phyloP scores from a whole-genome alignment of 352 stramenopile species.

The Pythium scleroteichum region DNA sequence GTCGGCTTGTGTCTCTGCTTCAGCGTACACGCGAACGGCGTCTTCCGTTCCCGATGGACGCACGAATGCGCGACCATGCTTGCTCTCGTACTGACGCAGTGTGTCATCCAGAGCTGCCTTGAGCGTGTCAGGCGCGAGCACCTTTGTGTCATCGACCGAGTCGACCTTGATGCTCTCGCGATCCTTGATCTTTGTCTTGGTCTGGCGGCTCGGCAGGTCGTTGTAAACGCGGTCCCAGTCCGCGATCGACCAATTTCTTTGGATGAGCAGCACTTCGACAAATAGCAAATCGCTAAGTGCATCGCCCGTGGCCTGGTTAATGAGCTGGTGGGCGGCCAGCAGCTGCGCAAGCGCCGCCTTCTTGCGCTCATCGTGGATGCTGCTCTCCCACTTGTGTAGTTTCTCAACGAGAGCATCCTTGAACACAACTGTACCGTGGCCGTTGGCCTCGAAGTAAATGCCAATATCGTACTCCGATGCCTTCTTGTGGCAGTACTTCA shows the following conservation, averaged over 20 bases:
- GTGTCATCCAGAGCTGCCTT: slow-evolving; percentile 49
- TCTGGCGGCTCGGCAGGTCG: slow-evolving; percentile 93
- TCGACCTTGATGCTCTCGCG: slow-evolving; percentile 59
- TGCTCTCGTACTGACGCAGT: slow-evolving; percentile 57
- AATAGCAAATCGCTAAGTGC: slow-evolving; percentile 97
- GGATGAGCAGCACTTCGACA: slow-evolving; percentile 93
- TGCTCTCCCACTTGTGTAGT: slow-evolving; percentile 80
- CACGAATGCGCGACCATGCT: slow-evolving; percentile 89
- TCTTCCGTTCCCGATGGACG: slow-evolving; percentile 98
- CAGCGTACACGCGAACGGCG: slow-evolving; percentile 98
- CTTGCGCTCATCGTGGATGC: slow-evolving; percentile 73
- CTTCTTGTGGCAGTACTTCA: slow-evolving; percentile 98
- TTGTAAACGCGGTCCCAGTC: slow-evolving; percentile 95
- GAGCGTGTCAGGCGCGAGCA: slow-evolving; percentile 61
- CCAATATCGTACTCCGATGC: slow-evolving; percentile 96
- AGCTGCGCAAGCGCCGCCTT: slow-evolving; percentile 85
- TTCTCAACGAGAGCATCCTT: slow-evolving; percentile 85
- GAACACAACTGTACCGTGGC: slow-evolving; percentile 98
- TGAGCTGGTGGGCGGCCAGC: slow-evolving; percentile 85
- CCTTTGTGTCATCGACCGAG: slow-evolving; percentile 67
- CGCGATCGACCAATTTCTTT: slow-evolving; percentile 87
- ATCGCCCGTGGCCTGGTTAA: slow-evolving; percentile 98
- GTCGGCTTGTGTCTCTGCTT: slow-evolving; percentile 89
- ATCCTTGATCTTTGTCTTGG: slow-evolving; percentile 84
- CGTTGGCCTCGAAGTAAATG: slow-evolving; percentile 99